These are phyloP conservation scores for Fusarium praegraminearum DNA, from an alignment of 2,329 filamentous ascomycete genomes.

Conservation along the genomic window DNA sequence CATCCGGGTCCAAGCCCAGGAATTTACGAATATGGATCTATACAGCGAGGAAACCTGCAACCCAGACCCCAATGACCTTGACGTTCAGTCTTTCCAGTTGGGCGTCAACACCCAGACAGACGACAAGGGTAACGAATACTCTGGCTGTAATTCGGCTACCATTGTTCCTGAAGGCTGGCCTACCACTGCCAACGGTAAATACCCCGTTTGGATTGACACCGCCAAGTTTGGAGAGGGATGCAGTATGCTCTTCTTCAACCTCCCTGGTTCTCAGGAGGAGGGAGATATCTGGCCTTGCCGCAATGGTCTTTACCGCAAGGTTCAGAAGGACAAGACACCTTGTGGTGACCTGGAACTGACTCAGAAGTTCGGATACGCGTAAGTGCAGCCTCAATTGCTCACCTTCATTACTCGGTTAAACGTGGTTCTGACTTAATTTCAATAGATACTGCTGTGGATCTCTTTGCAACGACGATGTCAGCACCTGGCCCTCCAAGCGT, in stretches of 20 bases:
- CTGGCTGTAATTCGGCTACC: background rate
- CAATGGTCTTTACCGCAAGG: slow-evolving; percentile 6
- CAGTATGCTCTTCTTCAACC: slow-evolving; percentile 21
- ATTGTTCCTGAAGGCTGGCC: slow-evolving; percentile 6
- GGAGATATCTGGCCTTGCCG: slow-evolving; percentile 2
- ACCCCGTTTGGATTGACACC: slow-evolving; percentile 15
- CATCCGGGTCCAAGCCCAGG: slow-evolving; percentile 8
- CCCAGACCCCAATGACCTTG: slow-evolving; percentile 6
- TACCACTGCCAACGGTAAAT: background rate
- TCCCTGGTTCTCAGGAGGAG: slow-evolving; percentile 16
- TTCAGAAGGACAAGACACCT: background rate
- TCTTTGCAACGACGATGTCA: slow-evolving; percentile 2
- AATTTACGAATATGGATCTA: background rate
- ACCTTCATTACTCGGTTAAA: accelerated
- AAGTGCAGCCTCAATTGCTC: accelerated
- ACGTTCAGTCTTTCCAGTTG: slow-evolving; percentile 1
- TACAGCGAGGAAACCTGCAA: slow-evolving; percentile 1
- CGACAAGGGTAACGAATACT: background rate
- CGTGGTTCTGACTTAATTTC: background rate
- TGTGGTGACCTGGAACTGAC: slow-evolving; percentile 9
- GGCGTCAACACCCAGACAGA: background rate
- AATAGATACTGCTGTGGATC: slow-evolving; percentile 5
- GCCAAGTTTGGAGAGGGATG: slow-evolving; percentile 4
- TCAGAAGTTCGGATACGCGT: slow-evolving; percentile 10
- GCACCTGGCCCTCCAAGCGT: background rate